Base-by-base conservation (phyloP, 108 stramenopile species). In the Cyclotella atomus region DNA sequence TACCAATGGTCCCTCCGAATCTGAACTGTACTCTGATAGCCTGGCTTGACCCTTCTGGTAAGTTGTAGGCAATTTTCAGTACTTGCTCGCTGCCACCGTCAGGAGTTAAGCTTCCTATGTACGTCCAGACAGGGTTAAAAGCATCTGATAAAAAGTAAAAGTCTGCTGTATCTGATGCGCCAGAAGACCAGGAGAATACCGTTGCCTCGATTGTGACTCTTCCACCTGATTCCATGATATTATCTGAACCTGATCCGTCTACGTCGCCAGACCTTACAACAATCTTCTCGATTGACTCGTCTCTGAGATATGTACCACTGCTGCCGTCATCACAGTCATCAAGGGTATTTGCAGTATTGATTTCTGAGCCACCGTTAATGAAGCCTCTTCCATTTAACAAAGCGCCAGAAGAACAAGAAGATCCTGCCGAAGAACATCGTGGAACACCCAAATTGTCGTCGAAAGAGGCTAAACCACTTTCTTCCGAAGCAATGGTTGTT, bases 251-350 rank as follows among this genome's bases (percentile, higher is more conserved):
- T 34, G 56, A 61, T 36, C 60, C 35, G 23, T 50, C 66, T 20
- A 49, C 32, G 5, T 47, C 64, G 8, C 29, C 30, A 21, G 66
- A 68, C 27, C n/a, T 60, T n/a, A 75, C 66, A 20, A 59, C 53
- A 27, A 76, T 60, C n/a, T 44, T 43, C 17, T 76, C 75, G 19
- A 76, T 28, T 20, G 79, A 67, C 19, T 80, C 73, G 33, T 80
- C 60, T 8, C 9, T 33, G 19, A 50, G 27, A 46, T 80, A 62
- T 3, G 35, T 20, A 36, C 71, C 65, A 50, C 21, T 17, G 35
- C 43, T 38, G 23, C 75, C 75, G 41, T 76, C 75, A 34, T 0
- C n/a, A 20, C 75, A 76, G 6, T 46, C 65, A 44, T 76, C 68
- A 24, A 76, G 32, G 19, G 75, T 70, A 59, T 76, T 76, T 17